Evolutionary conservation across 83 land plant species (phyloP).

Genomic region (Picea abies): DNA sequence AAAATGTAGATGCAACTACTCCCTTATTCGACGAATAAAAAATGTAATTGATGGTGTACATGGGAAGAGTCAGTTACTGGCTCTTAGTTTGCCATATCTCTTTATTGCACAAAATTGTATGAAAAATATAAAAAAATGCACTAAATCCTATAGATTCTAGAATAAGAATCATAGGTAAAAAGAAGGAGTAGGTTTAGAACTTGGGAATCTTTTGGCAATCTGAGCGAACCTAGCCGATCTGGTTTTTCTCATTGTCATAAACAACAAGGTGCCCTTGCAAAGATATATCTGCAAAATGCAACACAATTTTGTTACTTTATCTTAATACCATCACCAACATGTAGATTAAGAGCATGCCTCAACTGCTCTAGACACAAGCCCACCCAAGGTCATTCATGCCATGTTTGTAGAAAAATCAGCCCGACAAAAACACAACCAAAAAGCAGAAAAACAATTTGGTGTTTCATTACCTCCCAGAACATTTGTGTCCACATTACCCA

Average conservation of each 20-base stretch:
- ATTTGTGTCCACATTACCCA: conserved; percentile 31
- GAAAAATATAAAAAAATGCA: too few relatives aligned
- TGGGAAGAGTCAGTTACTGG: too few relatives aligned
- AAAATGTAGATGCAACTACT: too few relatives aligned
- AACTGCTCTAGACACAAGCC: neutral
- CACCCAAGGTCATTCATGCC: neutral
- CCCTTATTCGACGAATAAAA: too few relatives aligned
- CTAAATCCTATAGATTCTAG: too few relatives aligned
- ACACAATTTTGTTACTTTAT: neutral
- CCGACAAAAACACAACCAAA: neutral
- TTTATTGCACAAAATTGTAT: too few relatives aligned
- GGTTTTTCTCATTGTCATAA: conserved; percentile 23
- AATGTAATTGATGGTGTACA: too few relatives aligned
- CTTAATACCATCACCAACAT: neutral
- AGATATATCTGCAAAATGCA: conserved; percentile 24
- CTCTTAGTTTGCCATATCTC: too few relatives aligned
- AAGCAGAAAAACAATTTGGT: neutral
- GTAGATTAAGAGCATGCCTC: neutral
- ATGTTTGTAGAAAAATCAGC: neutral
- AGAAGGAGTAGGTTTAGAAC: too few relatives aligned
- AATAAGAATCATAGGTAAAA: too few relatives aligned
- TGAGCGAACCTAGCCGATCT: conserved; percentile 31
- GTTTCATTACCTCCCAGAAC: conserved; percentile 58
- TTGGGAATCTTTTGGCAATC: too few relatives aligned
- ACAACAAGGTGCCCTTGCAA: conserved; percentile 20